A percentile compares a stretch with the other conserved stretches of the same genome.
Conservation (phyloP, 805 yeast genomes). For the Zygosaccharomyces rouxii region DNA sequence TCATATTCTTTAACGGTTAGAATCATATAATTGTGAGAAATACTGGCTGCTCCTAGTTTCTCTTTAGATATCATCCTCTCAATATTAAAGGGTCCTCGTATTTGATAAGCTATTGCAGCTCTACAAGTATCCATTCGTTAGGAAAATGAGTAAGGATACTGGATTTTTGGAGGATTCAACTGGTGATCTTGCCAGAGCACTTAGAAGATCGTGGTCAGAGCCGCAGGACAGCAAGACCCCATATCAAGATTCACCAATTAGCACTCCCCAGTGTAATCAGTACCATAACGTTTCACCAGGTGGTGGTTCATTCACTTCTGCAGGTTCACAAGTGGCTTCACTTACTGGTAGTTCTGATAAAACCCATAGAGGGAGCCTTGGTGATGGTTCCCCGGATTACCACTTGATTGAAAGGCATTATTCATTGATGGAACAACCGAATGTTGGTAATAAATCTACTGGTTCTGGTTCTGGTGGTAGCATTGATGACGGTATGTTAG, state of each 20-base stretch:
- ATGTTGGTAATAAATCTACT: not conserved
- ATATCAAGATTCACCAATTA: slow-evolving; percentile 12
- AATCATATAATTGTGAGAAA: not conserved
- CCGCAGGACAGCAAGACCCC: slow-evolving; percentile 15
- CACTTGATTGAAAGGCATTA: slow-evolving; percentile 29
- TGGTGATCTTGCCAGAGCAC: slow-evolving; percentile 31
- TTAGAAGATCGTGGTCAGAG: slow-evolving; percentile 35
- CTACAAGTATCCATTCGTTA: not conserved
- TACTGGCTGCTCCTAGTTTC: not conserved
- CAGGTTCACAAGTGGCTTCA: not conserved
- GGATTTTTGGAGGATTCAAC: slow-evolving; percentile 13
- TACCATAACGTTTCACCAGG: slow-evolving; percentile 1
- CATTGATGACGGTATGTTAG: not conserved
- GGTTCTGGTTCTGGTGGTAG: not conserved
- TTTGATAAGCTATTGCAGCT: not conserved
- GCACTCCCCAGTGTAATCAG: slow-evolving; percentile 8
- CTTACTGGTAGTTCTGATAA: slow-evolving; percentile 2
- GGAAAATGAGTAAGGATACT: slow-evolving; percentile 1
- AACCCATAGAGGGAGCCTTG: not conserved
- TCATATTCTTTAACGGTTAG: no score
- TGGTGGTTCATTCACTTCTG: slow-evolving; percentile 1
- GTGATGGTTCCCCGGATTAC: slow-evolving; percentile 13
- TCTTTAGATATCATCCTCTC: not conserved
- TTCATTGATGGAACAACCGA: slow-evolving; percentile 19
- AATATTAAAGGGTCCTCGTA: not conserved